Evolutionary conservation across 2,329 filamentous ascomycete species (phyloP), one percentile per base, ranked within the genome.

Genomic region (Fusarium fujikuroi): DNA sequence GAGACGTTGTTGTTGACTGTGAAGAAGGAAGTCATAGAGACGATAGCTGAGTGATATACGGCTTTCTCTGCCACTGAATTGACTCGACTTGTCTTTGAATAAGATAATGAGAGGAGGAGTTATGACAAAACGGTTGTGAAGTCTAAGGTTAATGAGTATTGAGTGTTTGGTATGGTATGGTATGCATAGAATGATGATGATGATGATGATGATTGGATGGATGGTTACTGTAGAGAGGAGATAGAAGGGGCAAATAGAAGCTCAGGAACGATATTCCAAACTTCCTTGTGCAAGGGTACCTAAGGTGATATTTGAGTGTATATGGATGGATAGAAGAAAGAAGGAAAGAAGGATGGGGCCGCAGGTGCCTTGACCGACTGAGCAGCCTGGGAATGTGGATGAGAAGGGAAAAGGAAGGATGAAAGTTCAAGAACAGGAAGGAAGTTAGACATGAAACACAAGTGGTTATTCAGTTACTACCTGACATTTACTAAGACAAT

Each of bases 1-100:
- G 88, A 88, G 79, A 90, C 85, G 85, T 89, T 87, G 81, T 88
- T 90, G 82, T 90, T 88, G 74, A 90, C 86, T 60, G 87, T 88
- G 75, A 91, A 82, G 80, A 90, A 83, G 66, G 88, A 88, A 83
- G 86, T 86, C 88, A 90, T 90, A 78, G 82, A 82, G 80, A 73
- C 74, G 73, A 73, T 40, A 47, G 47, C 30, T 70, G 67, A 70
- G 67, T 70, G 60, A 66, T 54, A 21, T 40, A 42, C 23, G 52
- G 39, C 36, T 66, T 36, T 37, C 47, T 49, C 36, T 40, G 37
- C 14, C 32, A 50, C 64, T 49, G 65, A 43, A 39, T 63, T 67
- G 63, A 47, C 62, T 53, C 47, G 63, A 34, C n/a, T 62, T 67
- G 63, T 47, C 46, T 49, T 32, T 30, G 43, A 44, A 42, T 54